A percentile compares a stretch with the other conserved stretches of the same genome.
Evolutionary conservation across 768 basidiomycete species (phyloP).

Genomic region (Epithele typhae): DNA sequence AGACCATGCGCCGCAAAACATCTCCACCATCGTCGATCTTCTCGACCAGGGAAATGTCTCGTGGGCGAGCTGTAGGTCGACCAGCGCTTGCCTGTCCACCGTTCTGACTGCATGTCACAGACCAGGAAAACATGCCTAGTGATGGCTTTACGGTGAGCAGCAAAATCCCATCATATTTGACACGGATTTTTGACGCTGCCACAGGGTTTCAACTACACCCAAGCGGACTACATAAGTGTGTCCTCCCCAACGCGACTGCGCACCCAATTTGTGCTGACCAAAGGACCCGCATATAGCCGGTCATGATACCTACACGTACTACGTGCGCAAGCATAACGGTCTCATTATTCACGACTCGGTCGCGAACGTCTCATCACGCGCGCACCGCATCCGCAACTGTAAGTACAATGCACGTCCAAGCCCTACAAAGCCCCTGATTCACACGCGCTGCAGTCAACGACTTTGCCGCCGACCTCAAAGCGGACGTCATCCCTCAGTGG

Average conservation of each 20-base stretch:
- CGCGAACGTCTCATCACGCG: conserved; percentile 36
- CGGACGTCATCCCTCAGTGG: conserved; percentile 53
- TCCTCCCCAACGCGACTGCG: too few relatives aligned
- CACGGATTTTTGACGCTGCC: background rate
- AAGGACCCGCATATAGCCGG: too few relatives aligned
- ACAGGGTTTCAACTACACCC: conserved; percentile 34
- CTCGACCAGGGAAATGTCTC: conserved; percentile 52
- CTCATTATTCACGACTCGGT: conserved; percentile 49
- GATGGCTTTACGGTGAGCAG: conserved; percentile 35
- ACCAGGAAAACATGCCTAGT: conserved; percentile 54
- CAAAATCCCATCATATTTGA: background rate
- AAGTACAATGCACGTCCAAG: background rate
- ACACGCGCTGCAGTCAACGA: conserved; percentile 37
- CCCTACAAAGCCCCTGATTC: too few relatives aligned
- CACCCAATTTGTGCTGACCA: too few relatives aligned
- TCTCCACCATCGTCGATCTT: conserved; percentile 57
- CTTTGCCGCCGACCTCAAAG: conserved; percentile 51
- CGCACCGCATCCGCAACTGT: conserved; percentile 46
- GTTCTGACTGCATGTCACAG: too few relatives aligned
- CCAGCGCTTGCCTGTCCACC: too few relatives aligned
- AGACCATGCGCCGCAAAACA: conserved; percentile 36
- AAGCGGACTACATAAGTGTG: conserved; percentile 34
- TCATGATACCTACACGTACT: conserved; percentile 38
- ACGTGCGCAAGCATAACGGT: conserved; percentile 56
- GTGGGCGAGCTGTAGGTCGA: conserved; percentile 45